phyloP scores from a whole-genome alignment of 2,329 filamentous ascomycete genomes.

The Phaeoacremonium minimum region DNA sequence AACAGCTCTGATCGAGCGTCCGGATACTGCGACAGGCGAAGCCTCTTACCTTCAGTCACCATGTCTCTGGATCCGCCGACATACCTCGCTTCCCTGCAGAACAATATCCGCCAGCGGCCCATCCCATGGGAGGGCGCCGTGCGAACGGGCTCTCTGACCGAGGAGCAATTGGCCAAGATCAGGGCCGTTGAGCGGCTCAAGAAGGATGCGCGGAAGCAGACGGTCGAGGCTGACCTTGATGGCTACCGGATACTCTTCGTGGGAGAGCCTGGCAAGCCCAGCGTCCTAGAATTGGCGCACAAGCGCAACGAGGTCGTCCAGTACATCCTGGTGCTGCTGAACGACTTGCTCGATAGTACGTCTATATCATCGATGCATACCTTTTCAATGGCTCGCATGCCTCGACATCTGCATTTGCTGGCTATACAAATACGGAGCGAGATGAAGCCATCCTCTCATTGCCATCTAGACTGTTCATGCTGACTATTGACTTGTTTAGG shows the following conservation, averaged over 20 bases:
- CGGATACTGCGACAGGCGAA: too few species aligned
- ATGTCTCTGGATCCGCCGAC: constrained; percentile 94
- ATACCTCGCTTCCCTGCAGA: constrained; percentile 81
- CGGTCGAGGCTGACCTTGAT: constrained; percentile 73
- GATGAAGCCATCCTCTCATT: too few species aligned
- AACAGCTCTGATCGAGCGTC: too few species aligned
- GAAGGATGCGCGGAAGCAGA: constrained; percentile 82
- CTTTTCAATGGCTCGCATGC: too few species aligned
- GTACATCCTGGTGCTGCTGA: constrained; percentile 86
- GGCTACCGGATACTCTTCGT: constrained; percentile 79
- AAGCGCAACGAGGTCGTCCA: constrained; percentile 89
- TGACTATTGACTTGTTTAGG: constrained; percentile 42
- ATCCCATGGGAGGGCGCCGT: constrained; percentile 98
- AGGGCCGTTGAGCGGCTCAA: constrained; percentile 94
- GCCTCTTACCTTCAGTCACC: too few species aligned
- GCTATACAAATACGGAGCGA: too few species aligned
- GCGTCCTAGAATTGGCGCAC: constrained; percentile 78
- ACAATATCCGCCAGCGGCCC: constrained; percentile 92
- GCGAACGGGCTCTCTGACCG: constrained; percentile 87
- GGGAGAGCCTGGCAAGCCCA: constrained; percentile 63
- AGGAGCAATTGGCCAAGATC: constrained; percentile 91
- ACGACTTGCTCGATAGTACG: constrained; percentile 82
- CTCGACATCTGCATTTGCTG: too few species aligned
- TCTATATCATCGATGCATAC: constrained; percentile 4
- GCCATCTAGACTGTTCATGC: background rate